Evolutionary conservation across 2,329 filamentous ascomycete genomes (phyloP).

Genomic region (Tolypocladium paradoxum): DNA sequence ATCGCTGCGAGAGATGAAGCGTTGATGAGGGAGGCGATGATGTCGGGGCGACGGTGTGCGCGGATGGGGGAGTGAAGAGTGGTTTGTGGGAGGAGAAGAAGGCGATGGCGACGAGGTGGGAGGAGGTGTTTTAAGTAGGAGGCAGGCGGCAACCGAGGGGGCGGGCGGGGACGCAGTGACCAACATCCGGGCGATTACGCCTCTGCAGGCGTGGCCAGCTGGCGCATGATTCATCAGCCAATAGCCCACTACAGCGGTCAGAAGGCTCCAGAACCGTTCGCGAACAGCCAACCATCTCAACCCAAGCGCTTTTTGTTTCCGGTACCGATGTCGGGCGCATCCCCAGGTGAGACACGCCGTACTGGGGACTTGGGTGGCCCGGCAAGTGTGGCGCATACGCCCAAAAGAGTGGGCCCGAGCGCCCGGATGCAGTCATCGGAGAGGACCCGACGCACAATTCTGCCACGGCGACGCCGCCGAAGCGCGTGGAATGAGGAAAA

Average conservation of each 20-base stretch:
- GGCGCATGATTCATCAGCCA: slow-evolving; percentile 27
- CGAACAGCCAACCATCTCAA: too few relatives aligned
- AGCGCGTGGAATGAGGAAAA: background rate
- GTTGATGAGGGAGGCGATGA: slow-evolving; percentile 5
- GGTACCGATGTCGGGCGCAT: slow-evolving; percentile 10
- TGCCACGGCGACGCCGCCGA: background rate
- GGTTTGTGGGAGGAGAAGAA: slow-evolving; percentile 7
- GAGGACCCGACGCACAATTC: background rate
- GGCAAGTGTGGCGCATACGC: background rate
- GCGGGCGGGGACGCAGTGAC: slow-evolving; percentile 20
- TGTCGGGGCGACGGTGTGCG: slow-evolving; percentile 3
- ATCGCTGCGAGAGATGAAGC: slow-evolving; percentile 12
- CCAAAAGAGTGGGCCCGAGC: slow-evolving; percentile 7
- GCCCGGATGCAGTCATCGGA: slow-evolving; percentile 2
- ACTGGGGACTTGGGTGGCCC: slow-evolving; percentile 6
- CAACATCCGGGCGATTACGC: slow-evolving; percentile 11
- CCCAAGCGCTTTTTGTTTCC: slow-evolving; percentile 4
- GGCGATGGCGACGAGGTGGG: slow-evolving; percentile 9
- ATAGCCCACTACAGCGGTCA: slow-evolving; percentile 11
- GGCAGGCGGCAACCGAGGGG: slow-evolving; percentile 8
- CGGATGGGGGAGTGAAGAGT: slow-evolving; percentile 6
- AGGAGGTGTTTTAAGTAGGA: slow-evolving; percentile 21
- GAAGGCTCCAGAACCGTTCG: slow-evolving; percentile 28
- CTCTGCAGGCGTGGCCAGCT: slow-evolving; percentile 7
- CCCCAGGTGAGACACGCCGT: slow-evolving; percentile 6